Conservation (phyloP, 495 filamentous ascomycete genomes). For the Aspergillus heteromorphus region DNA sequence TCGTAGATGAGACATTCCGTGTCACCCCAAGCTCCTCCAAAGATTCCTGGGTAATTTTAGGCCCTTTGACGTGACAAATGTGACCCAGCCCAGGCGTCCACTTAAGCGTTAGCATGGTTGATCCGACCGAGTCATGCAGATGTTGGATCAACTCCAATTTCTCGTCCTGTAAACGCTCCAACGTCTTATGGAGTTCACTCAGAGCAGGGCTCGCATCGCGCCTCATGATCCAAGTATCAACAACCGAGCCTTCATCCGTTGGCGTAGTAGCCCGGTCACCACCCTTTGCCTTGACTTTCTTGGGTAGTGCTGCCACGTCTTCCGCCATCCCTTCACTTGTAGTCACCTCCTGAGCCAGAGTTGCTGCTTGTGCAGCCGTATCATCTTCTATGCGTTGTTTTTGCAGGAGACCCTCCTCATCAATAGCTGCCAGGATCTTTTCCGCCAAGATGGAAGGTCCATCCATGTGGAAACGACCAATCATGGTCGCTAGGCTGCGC, state of each 20-base stretch:
- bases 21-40: constrained; percentile 43
- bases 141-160: constrained; percentile 54
- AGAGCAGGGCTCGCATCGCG: constrained; percentile 60
- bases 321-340: constrained; percentile 50
- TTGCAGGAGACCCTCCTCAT: constrained; percentile 83
- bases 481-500: constrained; percentile 46
- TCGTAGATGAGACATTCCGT: constrained; percentile 67
- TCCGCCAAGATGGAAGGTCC: constrained; percentile 63
- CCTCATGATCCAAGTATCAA: constrained; percentile 84
- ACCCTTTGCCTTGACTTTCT: constrained; percentile 36
- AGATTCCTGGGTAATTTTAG: constrained; percentile 54
- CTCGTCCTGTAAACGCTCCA: constrained; percentile 52
- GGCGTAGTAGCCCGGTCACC: constrained; percentile 20
- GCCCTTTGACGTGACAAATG: constrained; percentile 81
- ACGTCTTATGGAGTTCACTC: constrained; percentile 56
- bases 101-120: constrained; percentile 62
- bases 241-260: constrained; percentile 27
- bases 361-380: constrained; percentile 61
- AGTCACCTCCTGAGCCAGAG: constrained; percentile 62
- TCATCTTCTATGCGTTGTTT: constrained; percentile 71
- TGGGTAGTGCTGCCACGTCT: constrained; percentile 41
- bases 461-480: constrained; percentile 59
- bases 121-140: constrained; percentile 53
- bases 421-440: constrained; percentile 71
- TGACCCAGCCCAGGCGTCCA: constrained; percentile 84